Base-by-base conservation (phyloP, 805 yeast genomes). In the Debaryomyces maramus region DNA sequence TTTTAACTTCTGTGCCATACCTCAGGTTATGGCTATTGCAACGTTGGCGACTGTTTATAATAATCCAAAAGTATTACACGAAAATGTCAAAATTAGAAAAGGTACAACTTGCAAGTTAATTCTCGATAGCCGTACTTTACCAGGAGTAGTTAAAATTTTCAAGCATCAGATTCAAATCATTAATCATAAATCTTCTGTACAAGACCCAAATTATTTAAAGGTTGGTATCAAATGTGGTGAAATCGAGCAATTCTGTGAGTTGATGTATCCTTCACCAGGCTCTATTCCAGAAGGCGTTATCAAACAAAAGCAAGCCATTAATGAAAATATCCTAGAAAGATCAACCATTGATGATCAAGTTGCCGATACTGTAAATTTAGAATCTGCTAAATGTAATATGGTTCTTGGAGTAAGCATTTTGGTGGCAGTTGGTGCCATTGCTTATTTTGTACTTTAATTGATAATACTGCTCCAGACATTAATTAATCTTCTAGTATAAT, bases 1-100 rank as follows among this genome's bases (percentile, higher is more conserved):
- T 36, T 93, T 88, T 72, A 85, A 82, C 52, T 93, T 93, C 71
- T 90, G 97, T 70, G 88, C 97, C 8, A 93, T 93, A 58, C 99
- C 99, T 14, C 99, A 93, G 68, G 97, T 91, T 14, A 93, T 93
- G 99, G 97, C 98, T 26, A 85, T 93, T 61, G 97, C 99, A 11
- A 88, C 98, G 1, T 74, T 93, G 52, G 88, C 91, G 16, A 71
- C 83, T 38, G 85, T 93, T 23, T 90, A 85, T 75, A 81, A 85
- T 58, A 93, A 93, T 67, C 83, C 84, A 3, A 56, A 68, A 3
- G 85, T 91, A 3, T 78, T 91, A 56, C 75, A 81, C 32, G 60
- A 64, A 27, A 81, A 86, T 57, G 85, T 91, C 48, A 93, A 93
- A 71, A 85, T 93, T 61, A 78, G 97, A 65, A 88, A 88, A 67